phyloP scores from a whole-genome alignment of 73 alveolate genomes.

The Paramecium caudatum region DNA sequence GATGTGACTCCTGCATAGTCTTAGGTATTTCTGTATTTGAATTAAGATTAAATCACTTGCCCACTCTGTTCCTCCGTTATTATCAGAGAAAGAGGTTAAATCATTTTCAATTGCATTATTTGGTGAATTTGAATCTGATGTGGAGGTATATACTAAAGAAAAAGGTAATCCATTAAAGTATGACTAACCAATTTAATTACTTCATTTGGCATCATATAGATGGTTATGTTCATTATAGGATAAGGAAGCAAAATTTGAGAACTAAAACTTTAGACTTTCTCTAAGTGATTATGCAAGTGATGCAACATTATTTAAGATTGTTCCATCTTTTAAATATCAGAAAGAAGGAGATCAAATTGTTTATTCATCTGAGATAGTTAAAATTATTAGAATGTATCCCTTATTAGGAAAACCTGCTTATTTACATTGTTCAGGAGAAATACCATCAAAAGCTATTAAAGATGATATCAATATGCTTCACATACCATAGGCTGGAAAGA shows the following conservation, averaged over 20 bases:
- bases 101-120: background rate
- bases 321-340: slow-evolving; percentile 77
- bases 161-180: slow-evolving; percentile 40
- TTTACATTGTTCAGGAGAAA: slow-evolving; percentile 73
- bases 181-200: slow-evolving; percentile 40
- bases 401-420: slow-evolving; percentile 47
- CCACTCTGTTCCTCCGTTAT: background rate
- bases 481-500: background rate
- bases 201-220: slow-evolving; percentile 71
- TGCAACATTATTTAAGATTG: slow-evolving; percentile 75
- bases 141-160: slow-evolving; percentile 65
- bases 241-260: slow-evolving; percentile 77
- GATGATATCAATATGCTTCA: background rate
- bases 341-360: slow-evolving; percentile 74
- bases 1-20: slow-evolving; percentile 32
- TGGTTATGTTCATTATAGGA: slow-evolving; percentile 52
- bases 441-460: slow-evolving; percentile 16
- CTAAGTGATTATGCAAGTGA: slow-evolving; percentile 75
- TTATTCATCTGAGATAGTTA: slow-evolving; percentile 64
- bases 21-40: background rate
- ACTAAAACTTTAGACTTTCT: slow-evolving; percentile 73
- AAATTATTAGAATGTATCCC: slow-evolving; percentile 56
- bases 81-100: slow-evolving; percentile 46
- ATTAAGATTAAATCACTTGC: background rate
- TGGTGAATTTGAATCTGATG: slow-evolving; percentile 66